A percentile compares a stretch with the other conserved stretches of the same genome.
Evolutionary conservation across 345 rosid genomes (phyloP).

Genomic region (Eucalyptus camaldulensis): DNA sequence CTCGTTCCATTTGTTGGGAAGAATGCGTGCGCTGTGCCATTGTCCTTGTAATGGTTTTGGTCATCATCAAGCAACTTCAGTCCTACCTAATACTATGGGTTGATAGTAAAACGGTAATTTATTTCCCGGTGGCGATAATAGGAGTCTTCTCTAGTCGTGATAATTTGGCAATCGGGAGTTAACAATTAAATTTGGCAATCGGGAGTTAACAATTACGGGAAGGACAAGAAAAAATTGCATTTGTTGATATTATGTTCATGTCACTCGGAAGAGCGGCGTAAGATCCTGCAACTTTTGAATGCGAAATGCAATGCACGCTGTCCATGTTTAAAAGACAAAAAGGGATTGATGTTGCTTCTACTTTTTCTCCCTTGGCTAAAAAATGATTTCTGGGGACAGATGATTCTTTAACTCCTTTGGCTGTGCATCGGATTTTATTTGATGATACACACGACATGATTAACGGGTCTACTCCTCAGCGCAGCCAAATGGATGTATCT

Average conservation of each 20-base stretch:
- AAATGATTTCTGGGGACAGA: background rate
- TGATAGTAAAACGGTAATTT: background rate
- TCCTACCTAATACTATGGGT: background rate
- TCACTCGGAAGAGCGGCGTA: background rate
- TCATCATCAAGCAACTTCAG: background rate
- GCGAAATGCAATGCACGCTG: background rate
- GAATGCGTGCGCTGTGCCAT: background rate
- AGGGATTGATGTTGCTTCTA: background rate
- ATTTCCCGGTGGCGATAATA: background rate
- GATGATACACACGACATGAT: background rate
- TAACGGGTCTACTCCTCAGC: background rate
- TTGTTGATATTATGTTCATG: background rate
- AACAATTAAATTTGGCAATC: background rate
- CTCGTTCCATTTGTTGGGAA: background rate
- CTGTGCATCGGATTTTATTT: background rate
- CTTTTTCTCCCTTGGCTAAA: background rate
- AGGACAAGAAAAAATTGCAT: background rate
- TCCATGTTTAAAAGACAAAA: background rate
- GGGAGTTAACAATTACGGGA: background rate
- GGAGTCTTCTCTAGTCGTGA: background rate
- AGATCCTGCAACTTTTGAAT: background rate
- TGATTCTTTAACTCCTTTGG: background rate
- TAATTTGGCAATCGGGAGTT: background rate
- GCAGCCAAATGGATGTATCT: background rate
- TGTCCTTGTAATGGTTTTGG: background rate